Percentiles rank a stretch among this genome's conserved stretches.
These are phyloP conservation scores for Kwoniella sp. DNA, from an alignment of 768 basidiomycete genomes.

Conservation along the genomic window DNA sequence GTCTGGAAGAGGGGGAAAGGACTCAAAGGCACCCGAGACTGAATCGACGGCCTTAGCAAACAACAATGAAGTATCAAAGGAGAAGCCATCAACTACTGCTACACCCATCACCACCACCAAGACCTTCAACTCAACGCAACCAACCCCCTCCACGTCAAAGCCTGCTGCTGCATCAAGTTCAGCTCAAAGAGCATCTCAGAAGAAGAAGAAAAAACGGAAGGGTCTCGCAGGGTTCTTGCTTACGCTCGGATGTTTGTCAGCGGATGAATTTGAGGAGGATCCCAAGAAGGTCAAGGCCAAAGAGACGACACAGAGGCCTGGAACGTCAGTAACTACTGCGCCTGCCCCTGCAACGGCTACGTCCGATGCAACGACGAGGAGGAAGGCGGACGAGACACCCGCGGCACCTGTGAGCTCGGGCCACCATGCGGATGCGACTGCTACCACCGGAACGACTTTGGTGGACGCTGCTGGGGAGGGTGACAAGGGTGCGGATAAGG, in stretches of 20 bases:
- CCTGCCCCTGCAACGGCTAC: slow-evolving; percentile 4
- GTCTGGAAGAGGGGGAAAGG: slow-evolving; percentile 15
- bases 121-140: neutral
- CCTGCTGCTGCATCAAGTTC: slow-evolving; percentile 19
- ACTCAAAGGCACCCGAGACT: neutral
- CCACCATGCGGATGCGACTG: slow-evolving; percentile 21
- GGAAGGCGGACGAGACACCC: neutral
- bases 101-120: neutral
- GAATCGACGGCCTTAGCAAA: neutral
- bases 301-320: slow-evolving; percentile 14
- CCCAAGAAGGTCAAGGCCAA: slow-evolving; percentile 14
- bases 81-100: slow-evolving; percentile 9
- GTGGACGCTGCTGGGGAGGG: slow-evolving; percentile 15
- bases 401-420: neutral
- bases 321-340: slow-evolving; percentile 7
- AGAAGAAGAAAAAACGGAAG: slow-evolving; percentile 43
- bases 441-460: slow-evolving; percentile 21
- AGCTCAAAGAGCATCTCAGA: slow-evolving; percentile 27
- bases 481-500: slow-evolving; percentile 7
- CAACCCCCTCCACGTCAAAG: slow-evolving; percentile 16
- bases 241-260: slow-evolving; percentile 46
- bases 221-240: slow-evolving; percentile 46
- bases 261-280: slow-evolving; percentile 50
- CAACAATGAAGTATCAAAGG: slow-evolving; percentile 2
- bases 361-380: slow-evolving; percentile 2